phyloP scores from a whole-genome alignment of 164 flowering plant species.

The Piper longum region DNA sequence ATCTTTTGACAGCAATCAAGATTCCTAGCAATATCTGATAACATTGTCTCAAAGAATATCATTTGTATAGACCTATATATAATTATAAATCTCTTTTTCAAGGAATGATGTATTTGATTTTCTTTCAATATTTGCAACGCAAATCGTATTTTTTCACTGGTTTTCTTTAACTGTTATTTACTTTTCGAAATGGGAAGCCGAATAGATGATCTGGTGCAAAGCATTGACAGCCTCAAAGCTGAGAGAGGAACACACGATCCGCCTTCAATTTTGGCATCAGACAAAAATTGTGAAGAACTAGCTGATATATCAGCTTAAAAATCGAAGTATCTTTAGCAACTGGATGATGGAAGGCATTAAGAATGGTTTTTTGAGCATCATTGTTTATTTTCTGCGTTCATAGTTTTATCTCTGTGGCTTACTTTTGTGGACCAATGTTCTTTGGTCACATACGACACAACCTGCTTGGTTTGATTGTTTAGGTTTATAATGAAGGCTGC shows the following conservation, averaged over 20 bases:
- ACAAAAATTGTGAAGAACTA: conserved; percentile 16
- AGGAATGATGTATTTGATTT: too few species aligned
- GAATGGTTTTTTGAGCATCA: too few species aligned
- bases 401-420: too few species aligned
- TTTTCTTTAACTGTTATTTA: conserved; percentile 41
- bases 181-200: conserved; percentile 84
- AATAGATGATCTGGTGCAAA: conserved; percentile 75
- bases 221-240: conserved; percentile 66
- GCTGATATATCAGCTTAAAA: conserved; percentile 8
- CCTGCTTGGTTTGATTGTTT: too few species aligned
- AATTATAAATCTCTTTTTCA: too few species aligned
- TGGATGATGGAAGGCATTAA: neutral
- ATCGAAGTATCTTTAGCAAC: neutral
- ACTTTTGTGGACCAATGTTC: too few species aligned
- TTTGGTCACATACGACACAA: too few species aligned
- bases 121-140: too few species aligned
- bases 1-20: conserved; percentile 64
- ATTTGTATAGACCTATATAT: conserved; percentile 21
- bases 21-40: conserved; percentile 83
- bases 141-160: neutral
- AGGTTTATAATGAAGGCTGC: too few species aligned
- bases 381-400: too few species aligned
- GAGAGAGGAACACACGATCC: conserved; percentile 75
- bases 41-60: conserved; percentile 87
- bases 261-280: conserved; percentile 34